Evolutionary conservation across 345 rosid genomes (phyloP), one percentile per base, ranked within the genome.

Genomic region (Eucalyptus regnans): DNA sequence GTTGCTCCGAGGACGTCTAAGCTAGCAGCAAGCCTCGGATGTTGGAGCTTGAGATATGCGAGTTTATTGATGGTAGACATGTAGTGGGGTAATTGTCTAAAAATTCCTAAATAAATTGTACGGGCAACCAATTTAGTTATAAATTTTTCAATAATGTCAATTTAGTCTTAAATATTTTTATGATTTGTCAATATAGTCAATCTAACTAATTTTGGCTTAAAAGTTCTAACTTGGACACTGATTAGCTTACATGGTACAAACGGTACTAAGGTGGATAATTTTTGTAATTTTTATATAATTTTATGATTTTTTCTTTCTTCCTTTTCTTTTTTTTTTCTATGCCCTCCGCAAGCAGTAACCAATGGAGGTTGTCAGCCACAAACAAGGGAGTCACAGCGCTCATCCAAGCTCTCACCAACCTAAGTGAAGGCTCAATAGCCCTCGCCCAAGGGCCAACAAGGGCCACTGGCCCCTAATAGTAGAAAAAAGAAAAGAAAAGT

Each of bases 171-270:
- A n/a, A 3, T 2, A 14, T n/a, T n/a, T 64, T n/a, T n/a, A n/a
- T n/a, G 18, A 64, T 64, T 0, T 64, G 3, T 7, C 9, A 14
- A 64, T 64, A n/a, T n/a, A n/a, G 41, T 64, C 76, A n/a, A n/a
- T 64, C 20, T 16, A 13, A 4, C 3, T 7, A n/a, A 14, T n/a
- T 64, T 64, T 64, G 5, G 20, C 18, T 41, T 14, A 64, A n/a
- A 64, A 14, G 5, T 7, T 7, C 76, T n/a, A 7, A 64, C 5
- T 7, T 64, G 9, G 18, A n/a, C 9, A 17, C 5, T 0, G 0
- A 3, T n/a, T 64, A 7, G 16, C 10, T 64, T 64, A n/a, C 16
- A 6, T 62, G 17, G 8, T 14, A n/a, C 9, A 14, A 15, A 7
- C 13, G 5, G 5, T 3, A 1, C 20, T 64, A 4, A 64, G 3